Base-by-base conservation (phyloP, 495 filamentous ascomycete species). In the Lentithecium fluviatile region DNA sequence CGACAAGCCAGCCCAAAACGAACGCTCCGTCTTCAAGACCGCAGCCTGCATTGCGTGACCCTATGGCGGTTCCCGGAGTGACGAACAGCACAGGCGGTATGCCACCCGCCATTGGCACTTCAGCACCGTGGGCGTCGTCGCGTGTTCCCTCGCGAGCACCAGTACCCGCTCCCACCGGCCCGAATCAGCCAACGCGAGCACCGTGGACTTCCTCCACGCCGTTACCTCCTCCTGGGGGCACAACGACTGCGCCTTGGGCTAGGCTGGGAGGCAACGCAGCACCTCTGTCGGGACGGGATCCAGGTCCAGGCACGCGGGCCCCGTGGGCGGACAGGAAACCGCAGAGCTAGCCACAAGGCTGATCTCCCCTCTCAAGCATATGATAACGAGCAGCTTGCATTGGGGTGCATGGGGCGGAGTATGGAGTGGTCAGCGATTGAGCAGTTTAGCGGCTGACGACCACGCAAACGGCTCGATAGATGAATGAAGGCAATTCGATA, bases 1-100 rank as follows among this genome's bases (percentile, higher is more conserved):
- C 82, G 51, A 70, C 76, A 19, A 85, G 79, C 58, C 85, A 86
- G 62, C 85, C 83, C 11, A 61, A 51, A 19, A 43, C 70, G 59
- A 58, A 71, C 25, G 51, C 58, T 11, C 42, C 55, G 0, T 48
- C 52, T 29, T 48, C 62, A 45, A 48, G 50, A 50, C 47, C 20
- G 37, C 60, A 51, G 45, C 49, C 23, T 13, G 58, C 51, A 24
- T 26, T 64, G 45, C 52, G 62, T 34, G 58, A 62, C 42, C 47
- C 56, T 19, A 45, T 61, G 47, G 42, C 38, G 34, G 58, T 52
- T 21, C 25, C 56, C 42, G 57, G 47, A 45, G 29, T 34, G 38
- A 57, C 56, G 47, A 51, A 24, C 13, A 70, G 52, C 12, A 56
- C 46, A 38, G 25, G 45, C 19, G 43, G 29, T 0, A 62, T 64